Evolutionary conservation across 257 asterid genomes (phyloP).

Genomic region (Verbascum thapsus): DNA sequence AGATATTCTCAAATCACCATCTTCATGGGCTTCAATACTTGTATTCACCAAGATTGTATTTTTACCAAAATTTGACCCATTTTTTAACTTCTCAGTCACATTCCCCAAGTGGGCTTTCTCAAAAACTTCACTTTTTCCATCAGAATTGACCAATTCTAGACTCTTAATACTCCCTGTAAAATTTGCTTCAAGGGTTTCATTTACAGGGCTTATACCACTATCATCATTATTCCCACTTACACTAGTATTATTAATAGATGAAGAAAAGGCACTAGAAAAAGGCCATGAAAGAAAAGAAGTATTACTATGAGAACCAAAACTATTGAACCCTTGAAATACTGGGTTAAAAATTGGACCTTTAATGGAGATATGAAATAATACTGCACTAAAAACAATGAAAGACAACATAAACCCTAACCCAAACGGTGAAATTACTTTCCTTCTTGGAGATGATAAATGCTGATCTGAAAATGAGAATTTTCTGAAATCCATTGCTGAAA

Average conservation of each 20-base stretch:
- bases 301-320: slow-evolving; percentile 37
- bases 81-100: slow-evolving; percentile 29
- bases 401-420: slow-evolving; percentile 52
- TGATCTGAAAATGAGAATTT: slow-evolving; percentile 59
- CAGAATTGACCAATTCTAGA: slow-evolving; percentile 32
- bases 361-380: slow-evolving; percentile 49
- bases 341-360: slow-evolving; percentile 56
- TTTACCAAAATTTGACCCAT: slow-evolving; percentile 31
- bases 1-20: slow-evolving; percentile 21
- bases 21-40: no score
- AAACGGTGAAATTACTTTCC: slow-evolving; percentile 63
- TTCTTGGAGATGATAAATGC: slow-evolving; percentile 48
- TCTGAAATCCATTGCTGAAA: slow-evolving; percentile 53
- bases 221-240: slow-evolving; percentile 31
- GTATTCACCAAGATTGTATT: slow-evolving; percentile 27
- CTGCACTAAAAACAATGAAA: slow-evolving; percentile 47
- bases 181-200: slow-evolving; percentile 40
- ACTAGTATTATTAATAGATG: slow-evolving; percentile 27
- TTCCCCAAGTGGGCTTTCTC: slow-evolving; percentile 40
- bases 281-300: slow-evolving; percentile 46
- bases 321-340: slow-evolving; percentile 44
- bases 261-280: slow-evolving; percentile 25
- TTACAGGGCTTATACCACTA: slow-evolving; percentile 20
- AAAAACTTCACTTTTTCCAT: slow-evolving; percentile 30
- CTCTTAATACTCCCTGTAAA: slow-evolving; percentile 28